Conservation (phyloP, 768 basidiomycete species). For the Termitomyces sp. region DNA sequence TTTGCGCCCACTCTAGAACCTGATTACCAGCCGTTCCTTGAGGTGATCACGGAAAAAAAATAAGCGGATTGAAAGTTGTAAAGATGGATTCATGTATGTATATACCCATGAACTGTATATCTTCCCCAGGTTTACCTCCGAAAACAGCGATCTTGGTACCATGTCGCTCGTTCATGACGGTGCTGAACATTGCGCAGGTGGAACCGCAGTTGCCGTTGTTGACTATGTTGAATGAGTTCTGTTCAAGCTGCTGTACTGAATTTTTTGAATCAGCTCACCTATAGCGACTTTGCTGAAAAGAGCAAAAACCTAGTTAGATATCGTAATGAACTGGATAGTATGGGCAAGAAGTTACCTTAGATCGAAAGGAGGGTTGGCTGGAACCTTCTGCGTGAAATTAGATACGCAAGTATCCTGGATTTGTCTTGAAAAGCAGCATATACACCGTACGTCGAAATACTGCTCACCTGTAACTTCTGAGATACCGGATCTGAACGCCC, state of each 20-base stretch:
- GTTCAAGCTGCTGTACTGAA: background rate
- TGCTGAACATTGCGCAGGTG: conserved; percentile 60
- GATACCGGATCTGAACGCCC: conserved; percentile 38
- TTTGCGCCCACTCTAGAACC: conserved; percentile 54
- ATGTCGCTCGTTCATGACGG: conserved; percentile 54
- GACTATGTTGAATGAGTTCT: conserved; percentile 18
- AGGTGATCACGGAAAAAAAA: background rate
- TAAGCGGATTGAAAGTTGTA: background rate
- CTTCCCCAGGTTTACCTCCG: conserved; percentile 48
- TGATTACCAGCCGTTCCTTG: conserved; percentile 57
- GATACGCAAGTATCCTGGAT: conserved; percentile 37
- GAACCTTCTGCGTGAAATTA: conserved; percentile 31
- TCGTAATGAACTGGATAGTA: background rate
- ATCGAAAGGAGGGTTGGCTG: conserved; percentile 40
- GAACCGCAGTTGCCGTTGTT: conserved; percentile 48
- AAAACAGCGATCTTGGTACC: conserved; percentile 48
- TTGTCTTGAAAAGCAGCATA: background rate
- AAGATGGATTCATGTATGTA: background rate
- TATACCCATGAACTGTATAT: conserved; percentile 46
- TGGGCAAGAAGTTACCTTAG: conserved; percentile 24
- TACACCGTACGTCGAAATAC: background rate
- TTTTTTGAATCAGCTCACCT: conserved; percentile 22
- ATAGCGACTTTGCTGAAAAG: conserved; percentile 36
- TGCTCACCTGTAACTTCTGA: conserved; percentile 40
- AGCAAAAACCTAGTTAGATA: background rate